Evolutionary conservation across 768 basidiomycete species (phyloP).

Genomic region (Candolleomyces eurysporus): DNA sequence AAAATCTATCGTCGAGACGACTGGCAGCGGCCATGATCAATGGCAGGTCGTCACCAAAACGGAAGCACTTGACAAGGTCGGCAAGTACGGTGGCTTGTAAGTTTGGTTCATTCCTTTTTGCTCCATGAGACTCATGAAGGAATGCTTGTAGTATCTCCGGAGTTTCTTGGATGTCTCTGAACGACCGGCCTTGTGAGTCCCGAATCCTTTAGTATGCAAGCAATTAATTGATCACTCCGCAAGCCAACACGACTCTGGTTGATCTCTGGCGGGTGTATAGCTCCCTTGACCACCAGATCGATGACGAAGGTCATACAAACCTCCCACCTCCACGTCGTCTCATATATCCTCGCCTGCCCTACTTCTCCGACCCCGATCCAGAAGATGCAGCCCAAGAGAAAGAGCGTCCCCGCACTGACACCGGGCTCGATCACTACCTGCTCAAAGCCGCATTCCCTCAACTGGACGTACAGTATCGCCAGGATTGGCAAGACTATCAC

Average conservation of each 20-base stretch:
- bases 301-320: slow-evolving; percentile 41
- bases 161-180: slow-evolving; percentile 65
- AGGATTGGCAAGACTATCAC: slow-evolving; percentile 78
- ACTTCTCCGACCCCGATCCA: slow-evolving; percentile 50
- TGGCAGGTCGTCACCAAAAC: slow-evolving; percentile 59
- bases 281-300: slow-evolving; percentile 50
- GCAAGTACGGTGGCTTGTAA: slow-evolving; percentile 53
- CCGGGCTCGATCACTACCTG: slow-evolving; percentile 72
- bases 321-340: slow-evolving; percentile 71
- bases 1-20: slow-evolving; percentile 47
- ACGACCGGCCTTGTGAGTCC: slow-evolving; percentile 45
- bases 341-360: slow-evolving; percentile 67
- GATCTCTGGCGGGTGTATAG: slow-evolving; percentile 78
- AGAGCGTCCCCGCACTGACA: slow-evolving; percentile 47
- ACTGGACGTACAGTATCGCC: slow-evolving; percentile 60
- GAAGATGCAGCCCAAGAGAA: slow-evolving; percentile 33
- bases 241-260: slow-evolving; percentile 70
- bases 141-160: slow-evolving; percentile 52
- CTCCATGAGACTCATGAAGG: not conserved
- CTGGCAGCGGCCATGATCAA: slow-evolving; percentile 35
- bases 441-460: slow-evolving; percentile 73
- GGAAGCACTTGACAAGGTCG: slow-evolving; percentile 48
- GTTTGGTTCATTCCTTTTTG: slow-evolving; percentile 13
- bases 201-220: slow-evolving; percentile 1
- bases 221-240: slow-evolving; percentile 10